Evolutionary conservation across 2,329 filamentous ascomycete genomes (phyloP), one percentile per base, ranked within the genome.

Genomic region (Penicillium digitatum): DNA sequence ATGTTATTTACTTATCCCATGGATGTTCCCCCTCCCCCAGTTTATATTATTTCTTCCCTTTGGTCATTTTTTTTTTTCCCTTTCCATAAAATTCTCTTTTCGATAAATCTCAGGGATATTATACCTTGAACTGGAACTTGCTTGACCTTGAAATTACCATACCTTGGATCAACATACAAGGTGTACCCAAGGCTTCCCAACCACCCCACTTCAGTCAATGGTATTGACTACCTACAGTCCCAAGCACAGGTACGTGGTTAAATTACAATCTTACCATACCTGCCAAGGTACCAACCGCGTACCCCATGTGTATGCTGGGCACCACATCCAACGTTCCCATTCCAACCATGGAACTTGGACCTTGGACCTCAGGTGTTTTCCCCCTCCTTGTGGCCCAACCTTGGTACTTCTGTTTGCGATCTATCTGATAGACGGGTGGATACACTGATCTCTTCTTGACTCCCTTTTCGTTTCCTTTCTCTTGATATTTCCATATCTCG

Each of bases 381-480:
- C 54, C 38, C 49, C 56, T 50, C 48, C 52, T 52, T 49, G 32
- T 57, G 48, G 50, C 48, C 56, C 45, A 55, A 55, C 47, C 20
- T 54, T 39, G 20, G 50, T 48, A 55, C 51, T 53, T 48, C 54
- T 59, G 50, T 59, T 39, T 58, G 39, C 54, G 56, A 59, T 66
- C 60, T 60, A 58, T 62, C 58, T 59, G 52, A 59, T 62, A 35
- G 29, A 55, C 49, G 38, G 56, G 55, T 57, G 48, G 45, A 55
- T 47, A 43, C 52, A 37, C 49, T 12, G 39, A 42, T 49, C 27
- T 38, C 14, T 39, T 32, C n/a, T 53, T 12, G 18, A 31, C 5
- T 32, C 39, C 16, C n/a, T 43, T 48, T 48, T 32, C 26, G 42
- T 46, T 38, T 49, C 52, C 48, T 35, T 26, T 39, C 45, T 26